These are phyloP conservation scores for Tilletia walkeri DNA, from an alignment of 1,284 basidiomycete species.

Conservation along the genomic window DNA sequence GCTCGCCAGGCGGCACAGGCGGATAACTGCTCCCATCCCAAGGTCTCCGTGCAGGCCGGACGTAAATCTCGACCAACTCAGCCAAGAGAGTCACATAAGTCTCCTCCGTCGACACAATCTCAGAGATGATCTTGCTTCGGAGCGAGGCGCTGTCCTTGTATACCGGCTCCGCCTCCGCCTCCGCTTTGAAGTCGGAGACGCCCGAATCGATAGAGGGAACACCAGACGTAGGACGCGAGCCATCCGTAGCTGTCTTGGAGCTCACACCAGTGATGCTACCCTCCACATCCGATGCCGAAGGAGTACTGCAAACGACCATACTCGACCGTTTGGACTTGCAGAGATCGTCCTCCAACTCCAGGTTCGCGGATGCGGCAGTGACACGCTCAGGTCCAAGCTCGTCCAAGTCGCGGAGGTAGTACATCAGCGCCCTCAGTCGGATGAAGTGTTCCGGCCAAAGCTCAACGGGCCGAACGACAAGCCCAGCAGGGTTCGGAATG, in stretches of 20 bases:
- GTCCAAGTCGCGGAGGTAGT: constrained; percentile 89
- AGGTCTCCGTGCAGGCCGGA: constrained; percentile 75
- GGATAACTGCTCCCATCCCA: constrained; percentile 65
- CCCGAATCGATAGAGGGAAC: too few relatives aligned
- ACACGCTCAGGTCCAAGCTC: constrained; percentile 62
- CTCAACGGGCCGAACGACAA: background rate
- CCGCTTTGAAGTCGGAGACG: too few relatives aligned
- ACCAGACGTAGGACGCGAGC: background rate
- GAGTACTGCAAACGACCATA: background rate
- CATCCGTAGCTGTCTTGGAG: too few relatives aligned
- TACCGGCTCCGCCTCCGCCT: background rate
- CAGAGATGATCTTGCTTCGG: constrained; percentile 52
- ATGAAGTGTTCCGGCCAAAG: constrained; percentile 61
- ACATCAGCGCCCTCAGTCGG: constrained; percentile 84
- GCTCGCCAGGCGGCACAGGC: constrained; percentile 76
- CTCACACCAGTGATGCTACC: too few relatives aligned
- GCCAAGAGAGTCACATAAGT: constrained; percentile 90
- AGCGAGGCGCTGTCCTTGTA: constrained; percentile 51
- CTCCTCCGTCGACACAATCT: constrained; percentile 74
- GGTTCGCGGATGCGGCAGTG: background rate
- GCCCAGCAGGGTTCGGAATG: background rate
- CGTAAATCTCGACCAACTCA: constrained; percentile 92
- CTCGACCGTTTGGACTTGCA: too few relatives aligned
- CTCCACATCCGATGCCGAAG: background rate
- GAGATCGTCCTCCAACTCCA: too few relatives aligned